Evolutionary conservation across 129 eudicot genomes (phyloP).

Genomic region (Apium graveolens): DNA sequence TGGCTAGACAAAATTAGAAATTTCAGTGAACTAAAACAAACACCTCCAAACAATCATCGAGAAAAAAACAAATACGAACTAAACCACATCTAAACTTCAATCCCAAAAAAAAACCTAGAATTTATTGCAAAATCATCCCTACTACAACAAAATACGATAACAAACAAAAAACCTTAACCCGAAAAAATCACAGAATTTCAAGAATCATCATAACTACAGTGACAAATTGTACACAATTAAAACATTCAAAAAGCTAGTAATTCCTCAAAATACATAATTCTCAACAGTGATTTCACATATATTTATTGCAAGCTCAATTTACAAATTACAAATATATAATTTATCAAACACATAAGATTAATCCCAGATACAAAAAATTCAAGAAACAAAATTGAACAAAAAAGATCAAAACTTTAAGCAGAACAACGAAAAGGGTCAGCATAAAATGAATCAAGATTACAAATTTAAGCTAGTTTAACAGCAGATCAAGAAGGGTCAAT

Average conservation of each 20-base stretch:
- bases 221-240: neutral
- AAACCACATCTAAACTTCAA: neutral
- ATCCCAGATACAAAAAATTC: neutral
- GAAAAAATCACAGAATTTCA: neutral
- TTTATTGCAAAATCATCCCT: neutral
- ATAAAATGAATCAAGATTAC: neutral
- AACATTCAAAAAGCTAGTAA: neutral
- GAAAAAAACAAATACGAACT: neutral
- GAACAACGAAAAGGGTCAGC: no score
- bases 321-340: neutral
- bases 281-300: neutral
- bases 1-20: neutral
- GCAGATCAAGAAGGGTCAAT: slow-evolving; percentile 1
- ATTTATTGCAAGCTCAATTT: neutral
- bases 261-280: neutral
- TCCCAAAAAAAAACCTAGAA: neutral
- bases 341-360: neutral
- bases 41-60: neutral
- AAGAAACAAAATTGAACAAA: neutral
- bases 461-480: neutral
- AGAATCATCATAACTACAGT: neutral
- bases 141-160: neutral
- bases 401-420: neutral
- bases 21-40: neutral
- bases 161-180: neutral